phyloP scores from a whole-genome alignment of 1,284 basidiomycete species.

The Takashimella tepidaria region DNA sequence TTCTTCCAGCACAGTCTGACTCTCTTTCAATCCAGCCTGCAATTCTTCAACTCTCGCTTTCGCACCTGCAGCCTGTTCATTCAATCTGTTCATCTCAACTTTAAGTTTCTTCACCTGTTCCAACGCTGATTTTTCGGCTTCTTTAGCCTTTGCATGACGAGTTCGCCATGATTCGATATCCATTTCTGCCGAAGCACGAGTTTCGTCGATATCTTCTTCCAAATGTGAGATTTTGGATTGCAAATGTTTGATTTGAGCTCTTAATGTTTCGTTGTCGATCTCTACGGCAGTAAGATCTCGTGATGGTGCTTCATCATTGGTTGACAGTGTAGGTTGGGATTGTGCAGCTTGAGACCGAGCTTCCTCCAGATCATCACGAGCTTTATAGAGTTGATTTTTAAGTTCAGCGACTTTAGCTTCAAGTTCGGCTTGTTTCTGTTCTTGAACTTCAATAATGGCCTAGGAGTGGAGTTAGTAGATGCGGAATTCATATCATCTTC shows the following conservation, averaged over 20 bases:
- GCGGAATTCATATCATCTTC: no score
- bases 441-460: neutral
- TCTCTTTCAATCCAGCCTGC: slow-evolving; percentile 81
- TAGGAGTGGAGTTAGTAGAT: neutral
- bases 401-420: slow-evolving; percentile 12
- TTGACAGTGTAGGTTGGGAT: slow-evolving; percentile 15
- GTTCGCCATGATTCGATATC: slow-evolving; percentile 65
- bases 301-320: slow-evolving; percentile 7
- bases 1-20: slow-evolving; percentile 79
- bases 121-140: slow-evolving; percentile 67
- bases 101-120: slow-evolving; percentile 61
- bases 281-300: slow-evolving; percentile 61
- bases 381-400: slow-evolving; percentile 32
- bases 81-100: slow-evolving; percentile 59
- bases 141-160: slow-evolving; percentile 64
- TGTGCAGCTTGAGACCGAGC: slow-evolving; percentile 1
- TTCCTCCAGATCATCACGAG: slow-evolving; percentile 22
- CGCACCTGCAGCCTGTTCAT: slow-evolving; percentile 60
- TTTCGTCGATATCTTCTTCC: slow-evolving; percentile 82
- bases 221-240: slow-evolving; percentile 67
- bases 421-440: neutral
- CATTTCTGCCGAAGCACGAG: slow-evolving; percentile 62
- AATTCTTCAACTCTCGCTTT: slow-evolving; percentile 69
- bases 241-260: slow-evolving; percentile 79
- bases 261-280: slow-evolving; percentile 88